Evolutionary conservation across 2,329 filamentous ascomycete species (phyloP).

Genomic region (Aspergillus fumigatus): DNA sequence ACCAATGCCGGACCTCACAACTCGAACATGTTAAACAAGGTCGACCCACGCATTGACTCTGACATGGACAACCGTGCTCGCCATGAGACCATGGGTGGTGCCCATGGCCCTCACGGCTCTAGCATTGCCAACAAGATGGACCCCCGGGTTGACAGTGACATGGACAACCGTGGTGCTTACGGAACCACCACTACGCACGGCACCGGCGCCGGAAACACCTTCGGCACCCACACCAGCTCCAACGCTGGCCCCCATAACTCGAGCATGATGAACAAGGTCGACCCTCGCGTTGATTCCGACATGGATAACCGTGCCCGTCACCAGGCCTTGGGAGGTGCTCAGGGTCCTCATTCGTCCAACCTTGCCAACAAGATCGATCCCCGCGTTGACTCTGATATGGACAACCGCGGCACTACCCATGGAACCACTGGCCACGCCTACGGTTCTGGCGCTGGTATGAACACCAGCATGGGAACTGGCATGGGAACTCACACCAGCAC

Average conservation of each 20-base stretch:
- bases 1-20: conserved; percentile 13
- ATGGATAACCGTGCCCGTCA: conserved; percentile 4
- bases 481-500: not conserved
- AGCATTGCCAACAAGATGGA: conserved; percentile 49
- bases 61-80: conserved; percentile 1
- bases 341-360: conserved; percentile 43
- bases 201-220: conserved; percentile 11
- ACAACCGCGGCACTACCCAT: conserved; percentile 14
- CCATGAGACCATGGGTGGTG: conserved; percentile 9
- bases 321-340: conserved; percentile 9
- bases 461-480: not conserved
- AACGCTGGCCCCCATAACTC: conserved; percentile 13
- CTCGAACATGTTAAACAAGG: conserved; percentile 30
- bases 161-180: conserved; percentile 10
- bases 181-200: not conserved
- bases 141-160: conserved; percentile 39
- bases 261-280: conserved; percentile 33
- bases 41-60: conserved; percentile 27
- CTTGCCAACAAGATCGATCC: conserved; percentile 51
- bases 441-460: conserved; percentile 10
- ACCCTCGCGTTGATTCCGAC: conserved; percentile 22
- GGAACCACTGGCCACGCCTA: conserved; percentile 8
- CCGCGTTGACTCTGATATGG: conserved; percentile 31
- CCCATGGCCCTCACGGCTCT: conserved; percentile 41
- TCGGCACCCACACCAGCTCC: not conserved